Conservation (phyloP, 345 rosid genomes). For the Excoecaria cochinchinensis region DNA sequence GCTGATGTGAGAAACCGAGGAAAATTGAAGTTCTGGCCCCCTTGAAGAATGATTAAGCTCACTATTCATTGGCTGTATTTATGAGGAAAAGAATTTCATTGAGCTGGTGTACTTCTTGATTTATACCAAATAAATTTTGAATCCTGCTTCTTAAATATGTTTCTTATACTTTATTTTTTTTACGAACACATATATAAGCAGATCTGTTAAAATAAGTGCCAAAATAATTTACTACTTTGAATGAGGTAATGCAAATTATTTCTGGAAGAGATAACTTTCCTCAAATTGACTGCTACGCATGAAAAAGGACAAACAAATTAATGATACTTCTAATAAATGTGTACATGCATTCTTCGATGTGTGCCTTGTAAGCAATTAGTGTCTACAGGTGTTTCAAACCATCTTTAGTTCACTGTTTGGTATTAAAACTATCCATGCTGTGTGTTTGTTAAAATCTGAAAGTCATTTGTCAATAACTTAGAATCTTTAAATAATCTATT, state of each 20-base stretch:
- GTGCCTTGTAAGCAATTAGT: not conserved
- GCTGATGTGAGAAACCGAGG: not conserved
- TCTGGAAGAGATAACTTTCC: not conserved
- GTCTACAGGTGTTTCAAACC: not conserved
- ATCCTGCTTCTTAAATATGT: not conserved
- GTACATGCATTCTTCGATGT: not conserved
- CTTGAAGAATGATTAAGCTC: not conserved
- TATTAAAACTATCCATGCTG: not conserved
- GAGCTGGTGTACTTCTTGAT: not conserved
- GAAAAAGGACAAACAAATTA: not conserved
- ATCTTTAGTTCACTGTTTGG: not conserved
- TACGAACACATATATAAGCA: not conserved
- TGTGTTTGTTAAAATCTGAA: not conserved
- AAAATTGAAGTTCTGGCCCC: not conserved
- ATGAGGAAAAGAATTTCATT: not conserved
- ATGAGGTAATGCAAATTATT: not conserved
- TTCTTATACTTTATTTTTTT: not conserved
- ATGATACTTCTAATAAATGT: not conserved
- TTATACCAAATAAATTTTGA: not conserved
- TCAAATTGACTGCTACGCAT: not conserved
- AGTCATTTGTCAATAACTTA: not conserved
- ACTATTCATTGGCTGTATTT: not conserved
- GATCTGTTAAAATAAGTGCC: not conserved
- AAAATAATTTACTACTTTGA: not conserved
- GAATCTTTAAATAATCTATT: not conserved